These are phyloP conservation scores for Boletus edulis DNA, from an alignment of 768 basidiomycete species.

Conservation along the genomic window DNA sequence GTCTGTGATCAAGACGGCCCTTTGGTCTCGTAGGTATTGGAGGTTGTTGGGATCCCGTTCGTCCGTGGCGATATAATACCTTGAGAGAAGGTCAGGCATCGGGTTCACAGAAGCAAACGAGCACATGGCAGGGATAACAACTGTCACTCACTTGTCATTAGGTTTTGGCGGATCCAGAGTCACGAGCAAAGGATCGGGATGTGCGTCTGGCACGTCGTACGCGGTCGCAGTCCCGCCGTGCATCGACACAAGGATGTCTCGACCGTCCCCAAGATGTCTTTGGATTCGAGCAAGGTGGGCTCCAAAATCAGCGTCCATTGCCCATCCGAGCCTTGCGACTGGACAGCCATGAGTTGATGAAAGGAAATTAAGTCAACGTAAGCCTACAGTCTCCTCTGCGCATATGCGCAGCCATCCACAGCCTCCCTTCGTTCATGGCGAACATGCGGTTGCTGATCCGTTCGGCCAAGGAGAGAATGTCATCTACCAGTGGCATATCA, in stretches of 20 bases:
- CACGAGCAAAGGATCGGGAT: slow-evolving; percentile 19
- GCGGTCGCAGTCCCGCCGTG: slow-evolving; percentile 13
- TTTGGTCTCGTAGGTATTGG: slow-evolving; percentile 30
- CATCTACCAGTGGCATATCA: slow-evolving; percentile 24
- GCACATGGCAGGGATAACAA: not conserved
- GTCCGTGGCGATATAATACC: slow-evolving; percentile 40
- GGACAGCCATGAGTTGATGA: not conserved
- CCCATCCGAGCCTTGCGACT: slow-evolving; percentile 33
- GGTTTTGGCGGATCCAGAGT: slow-evolving; percentile 23
- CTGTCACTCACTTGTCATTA: slow-evolving; percentile 19
- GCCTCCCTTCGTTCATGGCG: slow-evolving; percentile 26
- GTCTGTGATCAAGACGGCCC: slow-evolving; percentile 41
- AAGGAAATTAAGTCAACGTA: not conserved
- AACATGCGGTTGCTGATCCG: slow-evolving; percentile 33
- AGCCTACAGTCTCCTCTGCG: slow-evolving; percentile 43
- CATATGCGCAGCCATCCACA: slow-evolving; percentile 47
- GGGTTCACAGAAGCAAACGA: not conserved
- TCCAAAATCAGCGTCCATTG: slow-evolving; percentile 31
- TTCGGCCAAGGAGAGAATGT: slow-evolving; percentile 29
- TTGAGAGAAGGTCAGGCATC: slow-evolving; percentile 1
- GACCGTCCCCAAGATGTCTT: slow-evolving; percentile 18
- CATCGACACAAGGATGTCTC: slow-evolving; percentile 16
- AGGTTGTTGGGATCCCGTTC: slow-evolving; percentile 38
- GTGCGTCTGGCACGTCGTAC: slow-evolving; percentile 24
- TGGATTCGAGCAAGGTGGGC: slow-evolving; percentile 36